A percentile compares a stretch with the other conserved stretches of the same genome.
Evolutionary conservation across 202 grass and related monocot species (phyloP).

Genomic region (Panicum virgatum): DNA sequence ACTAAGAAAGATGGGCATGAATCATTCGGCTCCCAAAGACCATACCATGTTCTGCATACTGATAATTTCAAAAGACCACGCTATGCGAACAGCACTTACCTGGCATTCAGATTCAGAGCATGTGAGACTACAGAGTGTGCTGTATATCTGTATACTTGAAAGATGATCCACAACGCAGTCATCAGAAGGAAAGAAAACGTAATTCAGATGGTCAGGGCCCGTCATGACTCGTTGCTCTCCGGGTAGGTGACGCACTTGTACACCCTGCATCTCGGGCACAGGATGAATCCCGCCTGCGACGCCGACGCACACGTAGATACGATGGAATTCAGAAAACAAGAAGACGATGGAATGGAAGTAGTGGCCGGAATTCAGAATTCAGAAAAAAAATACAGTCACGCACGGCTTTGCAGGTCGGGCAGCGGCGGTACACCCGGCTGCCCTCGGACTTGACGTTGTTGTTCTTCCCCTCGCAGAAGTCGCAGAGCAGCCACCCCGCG

Average conservation of each 20-base stretch:
- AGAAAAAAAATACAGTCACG: constrained; percentile 5
- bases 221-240: constrained; percentile 54
- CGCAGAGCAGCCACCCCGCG: constrained; percentile 78
- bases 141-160: too few species aligned
- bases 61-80: too few species aligned
- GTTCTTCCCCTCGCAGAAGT: constrained; percentile 86
- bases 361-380: neutral
- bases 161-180: neutral
- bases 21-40: too few species aligned
- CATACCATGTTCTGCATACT: too few species aligned
- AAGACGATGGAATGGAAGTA: neutral
- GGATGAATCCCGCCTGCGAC: constrained; percentile 67
- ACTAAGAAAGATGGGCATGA: too few species aligned
- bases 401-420: constrained; percentile 95
- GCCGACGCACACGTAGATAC: neutral
- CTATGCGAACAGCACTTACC: neutral
- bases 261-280: constrained; percentile 94
- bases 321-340: neutral
- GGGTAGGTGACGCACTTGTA: constrained; percentile 92
- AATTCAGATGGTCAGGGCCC: constrained; percentile 15
- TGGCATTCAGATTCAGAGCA: neutral
- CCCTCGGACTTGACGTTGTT: constrained; percentile 73
- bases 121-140: neutral
- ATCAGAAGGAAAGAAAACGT: neutral
- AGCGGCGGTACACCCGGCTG: constrained; percentile 83